phyloP scores from a whole-genome alignment of 2,329 filamentous ascomycete genomes.

The Aspergillus spinulosporus region DNA sequence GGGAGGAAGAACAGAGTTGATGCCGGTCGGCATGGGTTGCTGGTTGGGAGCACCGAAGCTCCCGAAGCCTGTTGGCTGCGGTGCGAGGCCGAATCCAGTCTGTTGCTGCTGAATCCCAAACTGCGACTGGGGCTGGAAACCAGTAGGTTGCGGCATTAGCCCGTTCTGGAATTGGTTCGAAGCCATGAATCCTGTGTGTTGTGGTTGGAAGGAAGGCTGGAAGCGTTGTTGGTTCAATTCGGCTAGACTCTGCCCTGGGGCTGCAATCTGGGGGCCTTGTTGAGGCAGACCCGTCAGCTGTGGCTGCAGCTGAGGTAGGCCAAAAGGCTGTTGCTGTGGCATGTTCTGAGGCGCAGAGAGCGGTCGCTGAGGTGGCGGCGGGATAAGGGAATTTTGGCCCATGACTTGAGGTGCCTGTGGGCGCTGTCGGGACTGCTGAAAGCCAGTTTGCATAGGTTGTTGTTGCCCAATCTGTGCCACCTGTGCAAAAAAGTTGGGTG shows the following conservation, averaged over 20 bases:
- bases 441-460: slow-evolving; percentile 20
- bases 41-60: slow-evolving; percentile 49
- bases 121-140: slow-evolving; percentile 47
- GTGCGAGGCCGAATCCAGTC: slow-evolving; percentile 46
- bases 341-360: slow-evolving; percentile 83
- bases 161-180: slow-evolving; percentile 43
- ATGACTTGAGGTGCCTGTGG: slow-evolving; percentile 67
- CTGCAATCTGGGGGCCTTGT: slow-evolving; percentile 59
- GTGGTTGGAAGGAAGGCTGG: slow-evolving; percentile 60
- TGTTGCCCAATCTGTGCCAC: slow-evolving; percentile 37
- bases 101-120: slow-evolving; percentile 51
- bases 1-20: slow-evolving; percentile 56
- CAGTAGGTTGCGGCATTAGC: slow-evolving; percentile 50
- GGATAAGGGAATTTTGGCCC: slow-evolving; percentile 65
- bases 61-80: slow-evolving; percentile 56
- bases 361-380: slow-evolving; percentile 76
- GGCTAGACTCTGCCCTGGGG: slow-evolving; percentile 73
- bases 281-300: slow-evolving; percentile 76
- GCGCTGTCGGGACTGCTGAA: slow-evolving; percentile 59
- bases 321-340: slow-evolving; percentile 68
- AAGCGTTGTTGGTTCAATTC: slow-evolving; percentile 68
- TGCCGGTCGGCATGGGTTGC: slow-evolving; percentile 51
- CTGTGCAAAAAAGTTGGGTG: slow-evolving; percentile 54
- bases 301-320: slow-evolving; percentile 72
- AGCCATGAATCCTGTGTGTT: slow-evolving; percentile 64